These are phyloP conservation scores for Zygosaccharomyces bisporus DNA, from an alignment of 805 yeast genomes.

Conservation along the genomic window DNA sequence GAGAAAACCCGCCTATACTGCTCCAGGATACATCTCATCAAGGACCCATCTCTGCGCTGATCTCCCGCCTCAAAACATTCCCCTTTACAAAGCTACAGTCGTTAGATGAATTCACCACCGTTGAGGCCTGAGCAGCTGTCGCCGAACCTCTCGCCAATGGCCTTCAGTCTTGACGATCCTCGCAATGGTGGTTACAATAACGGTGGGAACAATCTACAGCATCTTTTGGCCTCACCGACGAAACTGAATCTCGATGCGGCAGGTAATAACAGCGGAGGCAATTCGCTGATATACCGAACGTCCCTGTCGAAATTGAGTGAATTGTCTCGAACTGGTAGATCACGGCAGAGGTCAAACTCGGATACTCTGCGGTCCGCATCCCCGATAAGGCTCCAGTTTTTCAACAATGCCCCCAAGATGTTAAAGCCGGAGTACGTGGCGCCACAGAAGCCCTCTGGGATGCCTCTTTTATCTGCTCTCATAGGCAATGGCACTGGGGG, in stretches of 20 bases:
- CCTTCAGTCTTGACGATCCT: slow-evolving; percentile 29
- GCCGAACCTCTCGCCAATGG: slow-evolving; percentile 30
- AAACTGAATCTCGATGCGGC: slow-evolving; percentile 26
- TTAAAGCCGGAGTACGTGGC: slow-evolving; percentile 30
- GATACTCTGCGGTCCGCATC: slow-evolving; percentile 30
- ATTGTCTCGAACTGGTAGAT: slow-evolving; percentile 21
- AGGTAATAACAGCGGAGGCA: slow-evolving; percentile 2
- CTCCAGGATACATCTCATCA: background rate
- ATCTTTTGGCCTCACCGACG: slow-evolving; percentile 29
- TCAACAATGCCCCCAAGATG: slow-evolving; percentile 29
- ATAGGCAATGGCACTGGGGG: slow-evolving; percentile 14
- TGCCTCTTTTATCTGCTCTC: slow-evolving; percentile 28
- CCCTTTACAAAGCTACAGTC: background rate
- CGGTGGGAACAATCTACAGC: slow-evolving; percentile 15
- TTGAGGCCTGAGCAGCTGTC: slow-evolving; percentile 29
- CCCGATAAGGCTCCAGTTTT: slow-evolving; percentile 27
- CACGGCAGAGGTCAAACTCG: slow-evolving; percentile 21
- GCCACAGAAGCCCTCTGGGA: slow-evolving; percentile 16
- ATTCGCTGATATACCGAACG: slow-evolving; percentile 28
- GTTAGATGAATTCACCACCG: slow-evolving; percentile 28
- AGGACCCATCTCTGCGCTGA: background rate
- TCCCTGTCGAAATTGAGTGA: slow-evolving; percentile 34
- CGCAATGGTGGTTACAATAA: slow-evolving; percentile 9
- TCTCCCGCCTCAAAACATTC: background rate
- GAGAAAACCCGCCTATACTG: background rate